phyloP scores from a whole-genome alignment of 352 stramenopile species.

The Phytophthora colocasiae region DNA sequence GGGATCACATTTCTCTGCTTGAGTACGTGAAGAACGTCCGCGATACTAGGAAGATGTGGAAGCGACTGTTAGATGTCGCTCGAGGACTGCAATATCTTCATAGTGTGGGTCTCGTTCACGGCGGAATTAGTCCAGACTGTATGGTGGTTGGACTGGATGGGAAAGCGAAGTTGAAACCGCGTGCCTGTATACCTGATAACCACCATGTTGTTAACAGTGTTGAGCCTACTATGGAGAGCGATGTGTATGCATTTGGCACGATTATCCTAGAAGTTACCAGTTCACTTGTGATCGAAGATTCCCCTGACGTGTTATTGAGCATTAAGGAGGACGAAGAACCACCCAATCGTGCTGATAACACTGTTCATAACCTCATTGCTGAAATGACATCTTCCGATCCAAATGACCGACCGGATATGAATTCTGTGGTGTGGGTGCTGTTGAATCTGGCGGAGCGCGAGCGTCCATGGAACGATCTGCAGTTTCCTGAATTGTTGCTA shows the following conservation, averaged over 20 bases:
- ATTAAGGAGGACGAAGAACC: constrained; percentile 17
- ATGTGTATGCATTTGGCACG: constrained; percentile 29
- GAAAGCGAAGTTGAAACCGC: constrained; percentile 34
- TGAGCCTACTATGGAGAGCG: constrained; percentile 10
- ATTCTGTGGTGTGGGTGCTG: constrained; percentile 22
- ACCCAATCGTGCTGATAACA: not conserved
- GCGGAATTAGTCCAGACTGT: constrained; percentile 6
- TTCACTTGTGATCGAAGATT: not conserved
- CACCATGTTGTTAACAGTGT: not conserved
- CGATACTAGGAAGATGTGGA: constrained; percentile 23
- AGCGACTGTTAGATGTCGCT: constrained; percentile 34
- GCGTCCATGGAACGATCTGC: constrained; percentile 35
- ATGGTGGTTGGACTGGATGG: constrained; percentile 26
- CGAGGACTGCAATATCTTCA: constrained; percentile 35
- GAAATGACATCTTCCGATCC: constrained; percentile 20
- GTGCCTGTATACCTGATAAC: not conserved
- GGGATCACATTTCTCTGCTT: constrained; percentile 14
- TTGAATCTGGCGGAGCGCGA: constrained; percentile 29
- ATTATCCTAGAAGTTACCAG: constrained; percentile 20
- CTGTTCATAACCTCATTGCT: constrained; percentile 11
- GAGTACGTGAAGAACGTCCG: constrained; percentile 13
- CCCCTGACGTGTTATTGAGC: not conserved
- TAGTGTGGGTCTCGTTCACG: constrained; percentile 17
- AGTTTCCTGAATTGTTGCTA: constrained; percentile 39
- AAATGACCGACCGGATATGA: constrained; percentile 25